Base-by-base conservation (phyloP, 805 yeast species). In the Candida dendrica region DNA sequence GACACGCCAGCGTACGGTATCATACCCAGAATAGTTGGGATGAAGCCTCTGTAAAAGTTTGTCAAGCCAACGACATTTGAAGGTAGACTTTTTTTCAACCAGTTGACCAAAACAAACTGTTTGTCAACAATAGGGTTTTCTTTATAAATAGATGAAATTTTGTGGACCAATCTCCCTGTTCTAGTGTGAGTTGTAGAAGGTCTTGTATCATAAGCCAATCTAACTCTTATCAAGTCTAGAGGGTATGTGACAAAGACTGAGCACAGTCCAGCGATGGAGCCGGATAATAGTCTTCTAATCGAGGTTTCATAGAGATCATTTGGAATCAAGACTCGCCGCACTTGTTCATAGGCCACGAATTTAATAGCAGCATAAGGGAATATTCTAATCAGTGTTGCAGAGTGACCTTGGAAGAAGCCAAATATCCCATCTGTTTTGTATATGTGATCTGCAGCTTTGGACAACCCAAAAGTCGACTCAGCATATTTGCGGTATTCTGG, bases 1-100 rank as follows among this genome's bases (percentile, higher is more conserved):
- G 96, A 86, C 3, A 91, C 97, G 10, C 98, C 98, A 1, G 98
- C 98, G 59, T 93, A 93, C 1, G 98, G 98, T 18, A 93, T 72
- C 95, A 93, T 90, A 10, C 98, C 98, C 34, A 90, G 54, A 36
- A 93, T 81, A 0, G 98, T 93, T 16, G 98, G 96, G 7, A 84
- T 76, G 62, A 91, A 93, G 2, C 98, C 98, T 44, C 97, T 72
- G 64, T 91, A 93, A 61, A 90, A 93, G 65, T 90, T 91, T 17
- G 55, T 40, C 19, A 56, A 20, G 10, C 46, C 48, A 16, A 57
- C 47, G 4, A 53, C n/a, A 2, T 42, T 33, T 1, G 24, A 6
- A 3, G 61, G 61, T 16, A 55, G 42, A 2, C 43, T 47, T 4
- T 39, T 27, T 31, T 53, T 55, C 18, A 49, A n/a, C 40, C 45